Percentiles rank a stretch among this genome's conserved stretches.
phyloP scores from a whole-genome alignment of 306 rosid genomes.

The Vigna unguiculata region DNA sequence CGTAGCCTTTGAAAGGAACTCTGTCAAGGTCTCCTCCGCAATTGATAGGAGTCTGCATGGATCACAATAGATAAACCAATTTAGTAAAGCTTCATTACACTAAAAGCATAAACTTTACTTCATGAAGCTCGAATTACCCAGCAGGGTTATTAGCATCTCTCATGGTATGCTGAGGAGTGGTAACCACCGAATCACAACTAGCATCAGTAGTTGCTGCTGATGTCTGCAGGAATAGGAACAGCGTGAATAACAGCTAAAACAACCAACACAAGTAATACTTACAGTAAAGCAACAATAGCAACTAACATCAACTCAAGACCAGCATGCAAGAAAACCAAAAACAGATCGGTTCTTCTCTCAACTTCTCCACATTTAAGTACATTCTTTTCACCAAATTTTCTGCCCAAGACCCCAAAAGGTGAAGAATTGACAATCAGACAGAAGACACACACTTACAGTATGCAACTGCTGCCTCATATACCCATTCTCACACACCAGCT shows the following conservation, averaged over 20 bases:
- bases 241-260: conserved; percentile 35
- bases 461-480: conserved; percentile 91
- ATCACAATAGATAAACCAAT: conserved; percentile 7
- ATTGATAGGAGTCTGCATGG: conserved; percentile 91
- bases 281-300: background rate
- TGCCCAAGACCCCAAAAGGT: background rate
- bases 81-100: background rate
- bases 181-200: conserved; percentile 88
- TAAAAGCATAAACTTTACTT: conserved; percentile 31
- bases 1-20: conserved; percentile 99
- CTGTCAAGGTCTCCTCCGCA: conserved; percentile 99
- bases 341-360: conserved; percentile 16
- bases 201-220: conserved; percentile 90
- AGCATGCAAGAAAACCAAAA: background rate
- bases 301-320: conserved; percentile 4
- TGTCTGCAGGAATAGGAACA: conserved; percentile 52
- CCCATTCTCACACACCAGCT: conserved; percentile 94
- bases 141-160: conserved; percentile 98
- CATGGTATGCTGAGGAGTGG: conserved; percentile 79
- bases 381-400: background rate
- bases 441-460: conserved; percentile 61
- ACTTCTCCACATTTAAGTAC: background rate
- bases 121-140: conserved; percentile 64
- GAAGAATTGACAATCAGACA: conserved; percentile 8
- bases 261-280: conserved; percentile 5